Evolutionary conservation across 2,329 filamentous ascomycete species (phyloP), one percentile per base, ranked within the genome.

Genomic region (Aspergillus eucalypticola): DNA sequence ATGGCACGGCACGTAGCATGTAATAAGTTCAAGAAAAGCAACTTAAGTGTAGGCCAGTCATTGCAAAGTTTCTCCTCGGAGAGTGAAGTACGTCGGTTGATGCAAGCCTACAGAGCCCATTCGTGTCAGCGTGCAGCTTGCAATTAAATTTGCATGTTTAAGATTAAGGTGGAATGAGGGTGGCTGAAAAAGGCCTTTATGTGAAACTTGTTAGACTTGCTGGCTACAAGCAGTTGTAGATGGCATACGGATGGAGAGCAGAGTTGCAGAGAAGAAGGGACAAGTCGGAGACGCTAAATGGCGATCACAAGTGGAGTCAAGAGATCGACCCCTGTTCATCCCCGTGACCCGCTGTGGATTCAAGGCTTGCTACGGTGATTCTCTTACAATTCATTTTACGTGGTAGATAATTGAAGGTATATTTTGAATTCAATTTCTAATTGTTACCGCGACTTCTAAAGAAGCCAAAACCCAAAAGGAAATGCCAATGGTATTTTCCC

Each of bases 401-500:
- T 32, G 7, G 10, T 27, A 27, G 27, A 29, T 29, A 4, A 4
- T 29, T 27, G 25, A 29, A 29, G 11, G 32, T 35, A 35, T 13
- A 35, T 13, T 35, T 13, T 15, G 32, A 35, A 35, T 25, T 48
- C 54, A 56, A 56, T 56, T 38, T 50, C 46, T 50, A 50, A n/a
- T 27, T 6, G 27, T 29, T 29, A 50, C 25, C 41, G 11, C 17
- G 25, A 17, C 25, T 29, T 29, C 23, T 29, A 50, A 29, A n/a
- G 8, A 27, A 29, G 46, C 39, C 25, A 55, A 55, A 46, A 44
- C 27, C 53, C 41, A 17, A 41, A 58, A 42, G 27, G 27, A 38
- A 52, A 55, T 55, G 7, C n/a, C 27, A 54, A 48, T 56, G 54
- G 54, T 54, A 61, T 60, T 54, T 53, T 60, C 57, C 63, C 55